A percentile compares a stretch with the other conserved stretches of the same genome.
Evolutionary conservation across 805 yeast genomes (phyloP).

Genomic region (Candida pini): DNA sequence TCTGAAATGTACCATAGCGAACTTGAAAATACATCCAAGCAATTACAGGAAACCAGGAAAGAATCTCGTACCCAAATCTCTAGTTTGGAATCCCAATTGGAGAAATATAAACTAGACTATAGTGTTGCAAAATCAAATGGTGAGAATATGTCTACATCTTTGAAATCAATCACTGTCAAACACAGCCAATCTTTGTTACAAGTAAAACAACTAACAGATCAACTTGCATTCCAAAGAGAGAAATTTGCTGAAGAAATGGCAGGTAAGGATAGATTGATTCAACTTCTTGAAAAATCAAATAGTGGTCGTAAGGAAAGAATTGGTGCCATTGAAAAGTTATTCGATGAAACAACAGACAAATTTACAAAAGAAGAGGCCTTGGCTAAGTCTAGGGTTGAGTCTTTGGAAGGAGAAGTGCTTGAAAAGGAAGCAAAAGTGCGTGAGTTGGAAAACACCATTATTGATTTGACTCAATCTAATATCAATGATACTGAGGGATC

Average conservation of each 20-base stretch:
- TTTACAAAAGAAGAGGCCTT: slow-evolving; percentile 32
- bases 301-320: slow-evolving; percentile 49
- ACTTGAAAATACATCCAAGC: slow-evolving; percentile 22
- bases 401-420: slow-evolving; percentile 31
- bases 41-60: slow-evolving; percentile 23
- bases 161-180: slow-evolving; percentile 31
- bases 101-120: slow-evolving; percentile 28
- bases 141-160: slow-evolving; percentile 30
- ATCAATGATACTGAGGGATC: slow-evolving; percentile 1
- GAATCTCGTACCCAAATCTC: slow-evolving; percentile 27
- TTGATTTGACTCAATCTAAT: slow-evolving; percentile 31
- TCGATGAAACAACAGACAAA: slow-evolving; percentile 35
- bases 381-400: slow-evolving; percentile 32
- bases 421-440: slow-evolving; percentile 33
- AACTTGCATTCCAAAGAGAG: slow-evolving; percentile 37
- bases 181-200: slow-evolving; percentile 39
- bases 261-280: slow-evolving; percentile 55
- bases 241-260: slow-evolving; percentile 53
- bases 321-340: slow-evolving; percentile 43
- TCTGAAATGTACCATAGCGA: slow-evolving; percentile 33
- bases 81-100: slow-evolving; percentile 30
- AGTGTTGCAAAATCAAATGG: slow-evolving; percentile 21
- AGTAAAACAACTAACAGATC: slow-evolving; percentile 42
- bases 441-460: slow-evolving; percentile 40
- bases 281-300: slow-evolving; percentile 48